A percentile compares a stretch with the other conserved stretches of the same genome.
Evolutionary conservation across 2,329 filamentous ascomycete species (phyloP).

Genomic region (Nannizziopsis arthrosporioides): DNA sequence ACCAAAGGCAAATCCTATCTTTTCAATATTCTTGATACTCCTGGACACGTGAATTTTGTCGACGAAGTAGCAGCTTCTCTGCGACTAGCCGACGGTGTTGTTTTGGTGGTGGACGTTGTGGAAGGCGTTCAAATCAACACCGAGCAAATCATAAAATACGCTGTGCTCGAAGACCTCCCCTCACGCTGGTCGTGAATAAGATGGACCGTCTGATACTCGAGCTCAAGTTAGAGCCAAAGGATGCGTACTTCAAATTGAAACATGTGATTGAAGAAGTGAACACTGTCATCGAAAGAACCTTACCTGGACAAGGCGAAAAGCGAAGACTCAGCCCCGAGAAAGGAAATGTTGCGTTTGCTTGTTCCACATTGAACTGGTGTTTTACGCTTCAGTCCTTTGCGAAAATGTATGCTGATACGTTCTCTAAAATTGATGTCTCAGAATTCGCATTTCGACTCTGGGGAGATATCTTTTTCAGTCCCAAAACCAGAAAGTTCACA

Average conservation of each 20-base stretch:
- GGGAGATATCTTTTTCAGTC: slow-evolving; percentile 96
- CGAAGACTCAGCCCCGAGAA: slow-evolving; percentile 85
- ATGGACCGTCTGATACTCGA: slow-evolving; percentile 92
- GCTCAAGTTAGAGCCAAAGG: slow-evolving; percentile 81
- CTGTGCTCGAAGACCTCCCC: slow-evolving; percentile 78
- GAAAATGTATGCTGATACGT: slow-evolving; percentile 88
- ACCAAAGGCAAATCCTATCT: slow-evolving; percentile 91
- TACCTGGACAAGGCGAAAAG: slow-evolving; percentile 67
- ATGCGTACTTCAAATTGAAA: slow-evolving; percentile 98
- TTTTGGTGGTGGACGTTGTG: slow-evolving; percentile 87
- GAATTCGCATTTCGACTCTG: slow-evolving; percentile 81
- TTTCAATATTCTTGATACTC: slow-evolving; percentile 89
- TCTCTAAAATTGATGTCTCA: slow-evolving; percentile 64
- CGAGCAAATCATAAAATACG: slow-evolving; percentile 93
- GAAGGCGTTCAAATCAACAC: slow-evolving; percentile 99
- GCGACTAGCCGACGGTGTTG: slow-evolving; percentile 79
- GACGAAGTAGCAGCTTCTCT: slow-evolving; percentile 88
- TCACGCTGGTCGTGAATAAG: slow-evolving; percentile 92
- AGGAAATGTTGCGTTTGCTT: slow-evolving; percentile 95
- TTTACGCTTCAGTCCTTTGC: slow-evolving; percentile 91
- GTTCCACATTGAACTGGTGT: slow-evolving; percentile 88
- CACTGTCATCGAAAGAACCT: slow-evolving; percentile 77
- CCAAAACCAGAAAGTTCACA: slow-evolving; percentile 78
- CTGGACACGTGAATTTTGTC: slow-evolving; percentile 95
- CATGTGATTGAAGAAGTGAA: slow-evolving; percentile 99